Evolutionary conservation across 495 filamentous ascomycete genomes (phyloP), one percentile per base, ranked within the genome.

Genomic region (Aspergillus homomorphus): DNA sequence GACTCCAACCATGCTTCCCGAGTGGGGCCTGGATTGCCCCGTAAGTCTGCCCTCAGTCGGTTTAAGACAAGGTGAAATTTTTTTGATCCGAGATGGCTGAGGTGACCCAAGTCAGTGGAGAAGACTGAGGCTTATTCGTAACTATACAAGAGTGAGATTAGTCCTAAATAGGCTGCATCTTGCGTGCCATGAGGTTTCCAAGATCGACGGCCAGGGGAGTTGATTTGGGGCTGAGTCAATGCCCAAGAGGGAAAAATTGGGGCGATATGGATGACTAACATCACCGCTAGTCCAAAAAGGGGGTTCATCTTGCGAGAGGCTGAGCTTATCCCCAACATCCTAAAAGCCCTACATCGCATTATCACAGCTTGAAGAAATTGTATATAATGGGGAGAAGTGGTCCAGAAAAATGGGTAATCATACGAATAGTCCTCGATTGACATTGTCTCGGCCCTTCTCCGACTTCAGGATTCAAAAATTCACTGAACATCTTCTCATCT

Each of bases 1-100:
- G 41, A 78, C 72, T 23, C 77, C 77, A 4, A 79, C 77, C 77
- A 80, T 80, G 42, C 30, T 18, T 4, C 4, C 24, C 15, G 23
- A 15, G 23, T 51, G 28, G 48, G 33, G 33, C 33, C 7, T 38
- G 7, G 7, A 5, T 38, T 38, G 33, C 4, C 4, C 33, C 33
- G 33, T 38, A 38, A 38, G 33, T 5, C 33, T 38, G 33, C 33
- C 6, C 23, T 2, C 22, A 10, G 19, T 23, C 21, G 46, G 26
- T 16, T 1, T 14, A 6, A n/a, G 22, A 50, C 8, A 16, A 49
- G 22, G 1, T 22, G 16, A 15, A 48, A 14, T 12, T 22, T 20
- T 48, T 23, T 48, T 15, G 20, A 16, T 50, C 20, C 21, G 10
- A 28, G 46, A 50, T 26, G 26, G 46, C 22, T 9, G 7, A n/a